Percentiles rank a stretch among this genome's conserved stretches.
Conservation (phyloP, 306 rosid species). For the Vicia villosa region DNA sequence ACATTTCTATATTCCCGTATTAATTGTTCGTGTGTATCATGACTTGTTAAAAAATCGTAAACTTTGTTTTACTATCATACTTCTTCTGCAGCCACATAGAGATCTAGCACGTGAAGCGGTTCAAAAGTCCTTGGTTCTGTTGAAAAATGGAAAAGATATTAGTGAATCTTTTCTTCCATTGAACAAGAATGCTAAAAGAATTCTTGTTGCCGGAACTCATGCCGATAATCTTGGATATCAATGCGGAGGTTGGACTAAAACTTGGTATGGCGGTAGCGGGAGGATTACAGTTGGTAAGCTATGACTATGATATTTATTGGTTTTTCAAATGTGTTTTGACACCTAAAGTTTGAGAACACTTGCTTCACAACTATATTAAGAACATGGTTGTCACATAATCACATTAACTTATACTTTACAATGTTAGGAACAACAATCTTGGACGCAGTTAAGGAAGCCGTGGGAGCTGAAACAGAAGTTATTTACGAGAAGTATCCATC, state of each 20-base stretch:
- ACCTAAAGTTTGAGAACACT: background rate
- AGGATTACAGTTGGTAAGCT: slow-evolving; percentile 67
- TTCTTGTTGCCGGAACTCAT: slow-evolving; percentile 80
- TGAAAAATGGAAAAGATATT: slow-evolving; percentile 76
- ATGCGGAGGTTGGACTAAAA: slow-evolving; percentile 89
- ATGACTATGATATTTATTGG: background rate
- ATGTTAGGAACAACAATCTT: slow-evolving; percentile 74
- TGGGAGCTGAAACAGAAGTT: slow-evolving; percentile 64
- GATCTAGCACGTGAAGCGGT: slow-evolving; percentile 88
- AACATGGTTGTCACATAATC: slow-evolving; percentile 10
- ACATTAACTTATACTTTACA: slow-evolving; percentile 5
- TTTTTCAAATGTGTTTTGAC: background rate
- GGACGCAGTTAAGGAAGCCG: slow-evolving; percentile 73
- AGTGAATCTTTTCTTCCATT: slow-evolving; percentile 79
- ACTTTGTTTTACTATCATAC: background rate
- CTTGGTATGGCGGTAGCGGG: slow-evolving; percentile 69
- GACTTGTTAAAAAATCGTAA: too few species aligned
- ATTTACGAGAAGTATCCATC: slow-evolving; percentile 61
- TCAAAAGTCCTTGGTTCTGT: slow-evolving; percentile 80
- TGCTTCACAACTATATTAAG: background rate
- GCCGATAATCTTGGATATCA: slow-evolving; percentile 86
- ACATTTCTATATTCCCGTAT: background rate
- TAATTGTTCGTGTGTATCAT: background rate
- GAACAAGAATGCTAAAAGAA: slow-evolving; percentile 62
- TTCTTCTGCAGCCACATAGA: slow-evolving; percentile 65